Percentiles rank a stretch among this genome's conserved stretches.
These are phyloP conservation scores for Thalassiosira hispida DNA, from an alignment of 352 stramenopile genomes.

Conservation along the genomic window DNA sequence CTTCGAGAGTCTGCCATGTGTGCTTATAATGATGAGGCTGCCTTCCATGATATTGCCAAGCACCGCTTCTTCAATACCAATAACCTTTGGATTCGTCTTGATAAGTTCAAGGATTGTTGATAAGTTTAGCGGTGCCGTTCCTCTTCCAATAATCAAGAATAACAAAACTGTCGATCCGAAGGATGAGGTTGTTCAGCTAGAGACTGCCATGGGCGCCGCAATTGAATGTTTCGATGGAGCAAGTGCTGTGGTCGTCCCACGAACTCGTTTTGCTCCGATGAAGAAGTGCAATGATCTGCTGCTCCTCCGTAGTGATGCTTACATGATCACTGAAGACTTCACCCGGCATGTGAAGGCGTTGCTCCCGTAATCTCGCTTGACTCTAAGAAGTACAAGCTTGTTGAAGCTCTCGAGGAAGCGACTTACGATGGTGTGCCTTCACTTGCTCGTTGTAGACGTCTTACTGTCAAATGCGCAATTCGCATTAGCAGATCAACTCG, in stretches of 20 bases:
- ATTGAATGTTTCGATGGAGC: slow-evolving; percentile 98
- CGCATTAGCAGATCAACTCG: slow-evolving; percentile 90
- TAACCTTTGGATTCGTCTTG: slow-evolving; percentile 98
- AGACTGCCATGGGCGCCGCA: slow-evolving; percentile 94
- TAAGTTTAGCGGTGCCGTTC: slow-evolving; percentile 93
- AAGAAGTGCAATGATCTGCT: slow-evolving; percentile 99
- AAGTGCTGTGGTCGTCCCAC: slow-evolving; percentile 93
- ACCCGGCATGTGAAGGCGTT: slow-evolving; percentile 88
- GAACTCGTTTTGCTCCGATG: slow-evolving; percentile 96
- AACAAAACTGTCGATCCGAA: slow-evolving; percentile 93
- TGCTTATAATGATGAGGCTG: slow-evolving; percentile 91
- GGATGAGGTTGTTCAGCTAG: slow-evolving; percentile 91
- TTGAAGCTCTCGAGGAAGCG: slow-evolving; percentile 94
- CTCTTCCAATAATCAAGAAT: slow-evolving; percentile 92
- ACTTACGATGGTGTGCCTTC: slow-evolving; percentile 93
- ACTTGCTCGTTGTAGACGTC: slow-evolving; percentile 92
- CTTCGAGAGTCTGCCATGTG: slow-evolving; percentile 97
- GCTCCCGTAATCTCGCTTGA: slow-evolving; percentile 94
- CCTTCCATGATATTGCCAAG: slow-evolving; percentile 94
- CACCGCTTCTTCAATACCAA: slow-evolving; percentile 99
- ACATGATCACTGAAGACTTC: slow-evolving; percentile 94
- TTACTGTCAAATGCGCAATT: slow-evolving; percentile 94
- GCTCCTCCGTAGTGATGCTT: slow-evolving; percentile 95
- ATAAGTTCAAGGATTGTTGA: slow-evolving; percentile 96
- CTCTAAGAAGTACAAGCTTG: slow-evolving; percentile 97